Percentiles rank a stretch among this genome's conserved stretches.
These are phyloP conservation scores for Colletotrichum lentis DNA, from an alignment of 2,329 filamentous ascomycete species.

Conservation along the genomic window DNA sequence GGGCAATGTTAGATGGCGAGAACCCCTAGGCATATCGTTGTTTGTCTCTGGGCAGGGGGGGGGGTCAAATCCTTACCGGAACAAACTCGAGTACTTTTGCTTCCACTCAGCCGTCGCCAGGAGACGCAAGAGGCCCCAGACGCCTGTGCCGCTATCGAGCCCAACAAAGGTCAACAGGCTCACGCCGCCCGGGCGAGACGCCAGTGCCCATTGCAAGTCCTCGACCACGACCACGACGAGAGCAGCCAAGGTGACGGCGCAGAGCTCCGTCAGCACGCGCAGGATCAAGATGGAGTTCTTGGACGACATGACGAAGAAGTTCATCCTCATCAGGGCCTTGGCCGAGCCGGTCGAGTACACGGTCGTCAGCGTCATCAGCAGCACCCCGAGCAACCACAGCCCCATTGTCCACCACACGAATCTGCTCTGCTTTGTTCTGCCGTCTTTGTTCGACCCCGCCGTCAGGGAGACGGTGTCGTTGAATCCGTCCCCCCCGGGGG, in stretches of 20 bases:
- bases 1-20: not conserved
- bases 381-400: slow-evolving; percentile 15
- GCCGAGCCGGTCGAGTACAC: slow-evolving; percentile 33
- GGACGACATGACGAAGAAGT: slow-evolving; percentile 27
- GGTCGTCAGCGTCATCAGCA: slow-evolving; percentile 29
- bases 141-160: slow-evolving; percentile 27
- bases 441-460: not conserved
- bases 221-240: slow-evolving; percentile 32
- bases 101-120: slow-evolving; percentile 31
- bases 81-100: slow-evolving; percentile 32
- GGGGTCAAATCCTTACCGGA: slow-evolving; percentile 23
- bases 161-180: slow-evolving; percentile 32
- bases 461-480: slow-evolving; percentile 22
- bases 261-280: slow-evolving; percentile 33
- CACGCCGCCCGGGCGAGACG: slow-evolving; percentile 26
- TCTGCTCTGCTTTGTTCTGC: not conserved
- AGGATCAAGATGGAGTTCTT: slow-evolving; percentile 26
- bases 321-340: slow-evolving; percentile 29
- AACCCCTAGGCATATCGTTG: accelerated
- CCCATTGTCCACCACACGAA: slow-evolving; percentile 34
- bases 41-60: not conserved
- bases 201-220: slow-evolving; percentile 33
- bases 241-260: slow-evolving; percentile 12
- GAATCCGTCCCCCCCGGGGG: not conserved
- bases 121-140: slow-evolving; percentile 30